A percentile compares a stretch with the other conserved stretches of the same genome.
Evolutionary conservation across 768 basidiomycete genomes (phyloP).

Genomic region (Lentinula aciculospora): DNA sequence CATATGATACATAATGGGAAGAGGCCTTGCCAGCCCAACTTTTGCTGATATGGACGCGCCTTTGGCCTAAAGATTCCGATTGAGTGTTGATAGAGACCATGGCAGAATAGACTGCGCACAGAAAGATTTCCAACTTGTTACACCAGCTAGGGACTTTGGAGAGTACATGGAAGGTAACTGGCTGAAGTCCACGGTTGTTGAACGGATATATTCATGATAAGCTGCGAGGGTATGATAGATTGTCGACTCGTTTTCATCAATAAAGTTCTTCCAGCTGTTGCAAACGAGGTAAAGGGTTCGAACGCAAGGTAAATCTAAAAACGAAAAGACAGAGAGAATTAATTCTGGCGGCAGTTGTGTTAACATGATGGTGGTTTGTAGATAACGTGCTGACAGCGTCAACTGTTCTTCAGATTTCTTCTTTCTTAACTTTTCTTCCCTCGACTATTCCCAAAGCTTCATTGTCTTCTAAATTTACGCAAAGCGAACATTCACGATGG

Average conservation of each 20-base stretch:
- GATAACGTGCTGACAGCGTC: constrained; percentile 3
- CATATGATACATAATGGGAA: constrained; percentile 30
- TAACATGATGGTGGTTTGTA: constrained; percentile 23
- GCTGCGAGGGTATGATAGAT: constrained; percentile 58
- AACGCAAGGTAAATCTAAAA: constrained; percentile 43
- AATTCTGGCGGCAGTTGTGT: constrained; percentile 53
- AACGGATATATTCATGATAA: constrained; percentile 40
- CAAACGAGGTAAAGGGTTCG: constrained; percentile 29
- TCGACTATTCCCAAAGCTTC: background rate
- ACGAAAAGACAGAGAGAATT: constrained; percentile 40
- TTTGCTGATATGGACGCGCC: constrained; percentile 35
- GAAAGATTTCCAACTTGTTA: constrained; percentile 50
- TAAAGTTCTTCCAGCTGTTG: constrained; percentile 41
- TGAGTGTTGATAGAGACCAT: background rate
- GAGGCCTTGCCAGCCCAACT: constrained; percentile 53
- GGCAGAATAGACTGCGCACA: constrained; percentile 36
- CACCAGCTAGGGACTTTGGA: constrained; percentile 28
- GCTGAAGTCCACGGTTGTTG: constrained; percentile 19
- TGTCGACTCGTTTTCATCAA: constrained; percentile 37
- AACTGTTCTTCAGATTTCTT: too few relatives aligned
- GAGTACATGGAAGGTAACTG: constrained; percentile 26
- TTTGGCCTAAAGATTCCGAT: constrained; percentile 30
- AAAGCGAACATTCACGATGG: constrained; percentile 13
- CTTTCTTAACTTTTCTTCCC: background rate
- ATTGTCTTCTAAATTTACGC: background rate